A percentile compares a stretch with the other conserved stretches of the same genome.
phyloP scores from a whole-genome alignment of 2,329 filamentous ascomycete genomes.

The Exophiala alcalophila region DNA sequence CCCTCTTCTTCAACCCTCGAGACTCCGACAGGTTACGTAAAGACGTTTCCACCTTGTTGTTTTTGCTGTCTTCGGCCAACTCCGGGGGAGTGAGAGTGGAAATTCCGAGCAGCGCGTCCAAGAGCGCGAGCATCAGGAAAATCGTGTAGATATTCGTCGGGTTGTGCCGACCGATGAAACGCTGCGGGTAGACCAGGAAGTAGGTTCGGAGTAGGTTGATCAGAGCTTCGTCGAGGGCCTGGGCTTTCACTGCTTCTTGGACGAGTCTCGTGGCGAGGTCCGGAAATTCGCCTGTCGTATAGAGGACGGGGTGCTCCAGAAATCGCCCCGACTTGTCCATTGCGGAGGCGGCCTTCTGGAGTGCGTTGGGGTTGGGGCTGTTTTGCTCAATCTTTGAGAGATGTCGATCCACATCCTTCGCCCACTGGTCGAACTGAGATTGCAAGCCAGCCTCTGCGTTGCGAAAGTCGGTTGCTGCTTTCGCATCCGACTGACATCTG shows the following conservation, averaged over 20 bases:
- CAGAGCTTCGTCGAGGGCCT: conserved; percentile 13
- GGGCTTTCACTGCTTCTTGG: conserved; percentile 6
- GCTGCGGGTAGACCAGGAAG: conserved; percentile 17
- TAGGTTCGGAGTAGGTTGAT: conserved; percentile 16
- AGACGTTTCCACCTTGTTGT: conserved; percentile 6
- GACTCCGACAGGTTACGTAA: conserved; percentile 4
- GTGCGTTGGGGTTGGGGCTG: neutral
- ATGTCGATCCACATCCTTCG: conserved; percentile 4
- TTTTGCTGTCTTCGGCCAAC: neutral
- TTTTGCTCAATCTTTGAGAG: conserved; percentile 5
- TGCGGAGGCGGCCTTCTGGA: neutral
- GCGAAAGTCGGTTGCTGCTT: conserved; percentile 8
- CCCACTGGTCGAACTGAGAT: conserved; percentile 12
- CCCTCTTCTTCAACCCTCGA: conserved; percentile 6
- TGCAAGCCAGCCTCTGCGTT: conserved; percentile 4
- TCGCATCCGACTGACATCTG: conserved; percentile 8
- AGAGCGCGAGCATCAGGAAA: conserved; percentile 16
- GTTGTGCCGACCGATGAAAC: conserved; percentile 14
- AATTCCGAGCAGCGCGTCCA: conserved; percentile 10
- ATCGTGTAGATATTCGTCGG: conserved; percentile 16
- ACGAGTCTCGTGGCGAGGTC: conserved; percentile 11
- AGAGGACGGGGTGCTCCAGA: conserved; percentile 12
- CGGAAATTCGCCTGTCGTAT: conserved; percentile 13
- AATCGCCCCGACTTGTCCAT: conserved; percentile 14
- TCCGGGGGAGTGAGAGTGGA: neutral